Conservation (phyloP, 164 flowering plant genomes). For the Annona squamosa region DNA sequence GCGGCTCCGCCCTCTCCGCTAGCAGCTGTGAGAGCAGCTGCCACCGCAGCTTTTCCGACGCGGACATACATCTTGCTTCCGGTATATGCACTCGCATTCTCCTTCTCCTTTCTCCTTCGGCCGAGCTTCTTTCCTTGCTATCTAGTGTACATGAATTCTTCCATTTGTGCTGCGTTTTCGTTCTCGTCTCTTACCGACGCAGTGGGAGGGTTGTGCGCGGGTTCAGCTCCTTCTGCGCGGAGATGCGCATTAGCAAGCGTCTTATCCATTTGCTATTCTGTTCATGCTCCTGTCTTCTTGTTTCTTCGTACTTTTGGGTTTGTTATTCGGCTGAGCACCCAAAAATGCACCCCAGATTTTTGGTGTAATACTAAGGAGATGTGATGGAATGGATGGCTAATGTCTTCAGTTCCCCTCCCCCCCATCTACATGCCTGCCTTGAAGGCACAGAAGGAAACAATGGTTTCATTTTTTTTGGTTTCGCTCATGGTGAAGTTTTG, state of each 20-base stretch:
- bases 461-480: background rate
- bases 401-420: background rate
- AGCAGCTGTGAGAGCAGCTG: background rate
- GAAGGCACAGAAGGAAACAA: background rate
- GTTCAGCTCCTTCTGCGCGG: background rate
- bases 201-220: background rate
- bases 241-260: background rate
- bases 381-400: background rate
- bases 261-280: background rate
- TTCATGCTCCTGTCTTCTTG: background rate
- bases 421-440: background rate
- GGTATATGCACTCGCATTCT: background rate
- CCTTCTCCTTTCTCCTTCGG: background rate
- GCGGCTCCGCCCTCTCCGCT: background rate
- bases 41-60: background rate
- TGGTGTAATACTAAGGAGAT: background rate
- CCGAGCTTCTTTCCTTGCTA: no score
- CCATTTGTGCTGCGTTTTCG: background rate
- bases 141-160: background rate
- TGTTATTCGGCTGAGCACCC: background rate
- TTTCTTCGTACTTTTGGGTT: background rate
- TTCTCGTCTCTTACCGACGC: background rate
- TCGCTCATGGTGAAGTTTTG: background rate
- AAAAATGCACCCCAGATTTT: background rate
- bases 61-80: background rate